Evolutionary conservation across 371 early-diverging fungal genomes (phyloP), one percentile per base, ranked within the genome.

Genomic region (Saksenaea vasiformis): DNA sequence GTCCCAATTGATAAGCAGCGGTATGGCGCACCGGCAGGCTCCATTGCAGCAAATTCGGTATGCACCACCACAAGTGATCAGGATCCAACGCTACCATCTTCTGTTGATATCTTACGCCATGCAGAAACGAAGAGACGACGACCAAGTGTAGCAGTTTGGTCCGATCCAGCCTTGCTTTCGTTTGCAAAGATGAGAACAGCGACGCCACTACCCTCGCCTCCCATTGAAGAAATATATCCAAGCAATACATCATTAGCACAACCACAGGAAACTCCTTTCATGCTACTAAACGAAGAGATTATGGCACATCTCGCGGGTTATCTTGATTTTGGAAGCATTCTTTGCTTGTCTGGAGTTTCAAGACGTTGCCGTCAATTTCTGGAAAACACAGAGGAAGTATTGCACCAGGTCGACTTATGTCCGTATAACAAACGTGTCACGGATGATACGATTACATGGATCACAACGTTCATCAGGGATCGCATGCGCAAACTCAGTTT

Each of bases 131-230:
- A 76, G 54, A 66, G 70, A 59, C 74, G 94, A 53, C 74, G 93
- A 24, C 90, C 85, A 4, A 90, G 90, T 60, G 88, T 94, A 0
- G 94, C 94, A 0, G 91, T 93, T 3, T 94, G 94, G 94, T 75
- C 90, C 0, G 93, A 93, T 61, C 88, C 91, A 38, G 68, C 80
- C 11, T 64, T 94, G 15, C 70, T 87, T 61, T 83, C 87, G 34
- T 58, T 92, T 8, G 83, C 82, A 7, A 77, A 71, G 22, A 4
- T 43, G 61, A 31, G 70, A 61, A 19, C 71, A 8, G 71, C 68
- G 17, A 26, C 31, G 22, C 41, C 44, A 59, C 22, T 26, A 8
- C 10, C 44, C 15, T 28, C 59, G 31, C 43, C 59, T 43, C 19
- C 28, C 26, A 26, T 8, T 4, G 26, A 55, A 14, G 31, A 26